These are phyloP conservation scores for Pelargonium nanum DNA, from an alignment of 345 rosid genomes.

Conservation along the genomic window DNA sequence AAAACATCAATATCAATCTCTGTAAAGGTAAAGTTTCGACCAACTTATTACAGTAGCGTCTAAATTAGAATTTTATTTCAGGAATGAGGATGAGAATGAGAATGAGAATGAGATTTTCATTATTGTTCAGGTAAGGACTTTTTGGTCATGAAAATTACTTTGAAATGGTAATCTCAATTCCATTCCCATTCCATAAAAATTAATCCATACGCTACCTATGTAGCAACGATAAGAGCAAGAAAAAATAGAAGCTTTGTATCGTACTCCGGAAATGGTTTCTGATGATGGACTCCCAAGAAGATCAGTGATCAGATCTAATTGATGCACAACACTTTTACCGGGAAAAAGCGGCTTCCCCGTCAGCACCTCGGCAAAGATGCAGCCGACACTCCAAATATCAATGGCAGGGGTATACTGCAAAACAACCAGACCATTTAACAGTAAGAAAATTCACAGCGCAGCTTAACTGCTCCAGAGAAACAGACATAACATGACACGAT, in stretches of 20 bases:
- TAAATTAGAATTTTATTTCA: too few species aligned
- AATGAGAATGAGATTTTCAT: too few species aligned
- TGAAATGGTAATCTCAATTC: too few species aligned
- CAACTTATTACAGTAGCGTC: too few species aligned
- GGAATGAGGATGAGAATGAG: too few species aligned
- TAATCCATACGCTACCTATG: background rate
- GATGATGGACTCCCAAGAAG: conserved; percentile 86
- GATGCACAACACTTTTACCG: conserved; percentile 95
- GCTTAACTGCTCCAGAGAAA: conserved; percentile 20
- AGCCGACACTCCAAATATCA: conserved; percentile 94
- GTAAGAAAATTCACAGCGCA: conserved; percentile 9
- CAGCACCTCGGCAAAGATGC: conserved; percentile 97
- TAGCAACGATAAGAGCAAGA: conserved; percentile 3
- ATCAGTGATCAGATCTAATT: conserved; percentile 89
- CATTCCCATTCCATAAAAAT: too few species aligned
- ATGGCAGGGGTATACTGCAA: conserved; percentile 99
- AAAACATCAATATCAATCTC: background rate
- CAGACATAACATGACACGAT: conserved; percentile 48
- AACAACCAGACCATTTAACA: conserved; percentile 12
- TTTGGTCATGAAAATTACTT: background rate
- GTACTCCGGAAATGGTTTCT: conserved; percentile 83
- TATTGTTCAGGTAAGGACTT: too few species aligned
- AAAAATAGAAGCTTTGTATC: conserved; percentile 12
- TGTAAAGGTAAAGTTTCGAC: too few species aligned
- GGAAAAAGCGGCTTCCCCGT: conserved; percentile 96